Base-by-base conservation (phyloP, 208 protist species). In the Leishmania lainsoni region DNA sequence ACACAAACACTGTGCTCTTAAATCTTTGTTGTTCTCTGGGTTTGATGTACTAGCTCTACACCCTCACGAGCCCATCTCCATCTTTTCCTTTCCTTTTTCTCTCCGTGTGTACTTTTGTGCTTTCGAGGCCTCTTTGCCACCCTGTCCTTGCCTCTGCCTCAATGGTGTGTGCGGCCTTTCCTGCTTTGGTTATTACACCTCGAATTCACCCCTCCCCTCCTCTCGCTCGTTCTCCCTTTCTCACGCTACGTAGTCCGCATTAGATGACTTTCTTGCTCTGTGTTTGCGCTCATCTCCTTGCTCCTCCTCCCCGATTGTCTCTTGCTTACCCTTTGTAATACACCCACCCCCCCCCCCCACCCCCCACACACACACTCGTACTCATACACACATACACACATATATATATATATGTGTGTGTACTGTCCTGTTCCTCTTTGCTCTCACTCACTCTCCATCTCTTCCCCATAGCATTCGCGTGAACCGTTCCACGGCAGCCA, bases 321-420 rank as follows among this genome's bases (percentile, higher is more conserved):
- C 35, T 54, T 77, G 72, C 73, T 51, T 63, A 75, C 61, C 17
- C 20, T 76, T 76, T 61, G 69, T 58, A 54, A 17, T 54, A 42
- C 39, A 71, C n/a, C n/a, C n/a, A n/a, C n/a, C n/a, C n/a, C n/a
- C n/a, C n/a, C n/a, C n/a, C n/a, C n/a, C n/a, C n/a, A n/a, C n/a
- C n/a, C n/a, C n/a, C n/a, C 49, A 59, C 29, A 59, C 20, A 56
- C 58, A 56, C 10, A 59, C 45, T 59, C 29, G 16, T 54, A 32
- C 42, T 45, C 16, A n/a, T 52, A n/a, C 9, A 52, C 20, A 0
- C 29, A n/a, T n/a, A 70, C 12, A 70, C 20, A 48, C 42, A 48
- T 1, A 73, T 8, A 52, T 12, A 20, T 52, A 45, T 29, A 12
- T 72, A 0, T 72, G 29, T 49, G 16, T 20, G 56, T 58, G 56